Base-by-base conservation (phyloP, 2,329 filamentous ascomycete species). In the Thielaviopsis populi region DNA sequence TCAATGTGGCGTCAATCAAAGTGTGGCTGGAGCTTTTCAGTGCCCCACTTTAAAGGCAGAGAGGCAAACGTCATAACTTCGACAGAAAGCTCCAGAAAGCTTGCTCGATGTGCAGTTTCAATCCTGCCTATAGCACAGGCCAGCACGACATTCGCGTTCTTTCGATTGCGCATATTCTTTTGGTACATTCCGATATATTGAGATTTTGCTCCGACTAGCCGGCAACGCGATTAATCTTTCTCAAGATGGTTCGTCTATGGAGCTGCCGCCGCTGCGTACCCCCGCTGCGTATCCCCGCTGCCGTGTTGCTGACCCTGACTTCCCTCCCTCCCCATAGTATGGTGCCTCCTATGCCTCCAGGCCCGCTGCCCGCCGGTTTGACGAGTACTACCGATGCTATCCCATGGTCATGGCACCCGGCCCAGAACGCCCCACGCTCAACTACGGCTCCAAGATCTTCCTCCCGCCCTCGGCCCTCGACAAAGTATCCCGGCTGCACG, bases 341-440 rank as follows among this genome's bases (percentile, higher is more conserved):
- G 30, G 61, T 37, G 53, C 30, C 42, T 61, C 69, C 48, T 74
- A 75, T 30, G 71, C 72, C 30, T 74, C 75, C 65, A 77, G 80
- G 66, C 75, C 79, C 62, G 74, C 79, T 73, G 70, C 79, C 62
- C 88, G 90, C 70, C 89, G 91, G 66, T 99, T 99, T 77, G 92
- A 99, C 75, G 94, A 99, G 75, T 97, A 96, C 78, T 97, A 96
- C 76, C 87, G 94, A 71, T 96, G 91, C 79, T 99, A 97, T 72
- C 94, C 94, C 53, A 83, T 96, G 70, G 85, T 87, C 70, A 97
- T 99, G 91, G 84, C 95, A 67, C 90, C 91, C 13, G 91, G 92
- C 2, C 84, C 89, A 43, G 91, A 96, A 70, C 83, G 94, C 69
- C 87, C 89, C 62, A 87, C 91, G 69, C 85, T 95, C 67, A 97